Percentiles rank a stretch among this genome's conserved stretches.
Evolutionary conservation across 352 stramenopile genomes (phyloP).

Genomic region (Salisapilia sapeloensis): DNA sequence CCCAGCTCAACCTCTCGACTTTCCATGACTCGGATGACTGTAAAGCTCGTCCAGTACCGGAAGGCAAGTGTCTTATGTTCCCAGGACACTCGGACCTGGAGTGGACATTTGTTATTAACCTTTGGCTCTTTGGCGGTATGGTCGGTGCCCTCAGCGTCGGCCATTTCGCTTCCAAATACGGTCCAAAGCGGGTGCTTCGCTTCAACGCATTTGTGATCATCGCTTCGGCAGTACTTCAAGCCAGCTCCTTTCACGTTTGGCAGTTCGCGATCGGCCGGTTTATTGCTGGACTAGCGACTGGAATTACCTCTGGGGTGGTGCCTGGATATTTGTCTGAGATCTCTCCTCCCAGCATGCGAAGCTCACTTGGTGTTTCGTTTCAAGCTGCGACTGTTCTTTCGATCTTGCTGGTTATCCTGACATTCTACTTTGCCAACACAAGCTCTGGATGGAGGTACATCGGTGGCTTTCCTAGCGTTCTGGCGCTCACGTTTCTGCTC

Average conservation of each 20-base stretch:
- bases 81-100: constrained; percentile 8
- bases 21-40: constrained; percentile 26
- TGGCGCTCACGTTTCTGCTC: constrained; percentile 25
- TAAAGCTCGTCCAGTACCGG: constrained; percentile 14
- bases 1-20: constrained; percentile 27
- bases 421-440: constrained; percentile 33
- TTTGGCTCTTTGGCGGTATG: constrained; percentile 39
- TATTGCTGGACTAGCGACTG: constrained; percentile 4
- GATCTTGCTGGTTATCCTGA: constrained; percentile 17
- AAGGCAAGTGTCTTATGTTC: constrained; percentile 6
- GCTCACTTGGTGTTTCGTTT: constrained; percentile 9
- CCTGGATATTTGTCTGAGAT: constrained; percentile 4
- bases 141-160: constrained; percentile 20
- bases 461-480: constrained; percentile 17
- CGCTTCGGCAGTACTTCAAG: no score
- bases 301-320: constrained; percentile 1
- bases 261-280: constrained; percentile 5
- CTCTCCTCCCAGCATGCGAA: constrained; percentile 1
- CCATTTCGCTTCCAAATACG: constrained; percentile 14
- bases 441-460: constrained; percentile 33
- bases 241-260: constrained; percentile 1
- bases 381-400: constrained; percentile 30
- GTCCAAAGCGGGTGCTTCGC: constrained; percentile 20
- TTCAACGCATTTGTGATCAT: constrained; percentile 8
- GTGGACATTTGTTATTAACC: constrained; percentile 34